phyloP scores from a whole-genome alignment of 768 basidiomycete species.

The Lentinula detonsa region DNA sequence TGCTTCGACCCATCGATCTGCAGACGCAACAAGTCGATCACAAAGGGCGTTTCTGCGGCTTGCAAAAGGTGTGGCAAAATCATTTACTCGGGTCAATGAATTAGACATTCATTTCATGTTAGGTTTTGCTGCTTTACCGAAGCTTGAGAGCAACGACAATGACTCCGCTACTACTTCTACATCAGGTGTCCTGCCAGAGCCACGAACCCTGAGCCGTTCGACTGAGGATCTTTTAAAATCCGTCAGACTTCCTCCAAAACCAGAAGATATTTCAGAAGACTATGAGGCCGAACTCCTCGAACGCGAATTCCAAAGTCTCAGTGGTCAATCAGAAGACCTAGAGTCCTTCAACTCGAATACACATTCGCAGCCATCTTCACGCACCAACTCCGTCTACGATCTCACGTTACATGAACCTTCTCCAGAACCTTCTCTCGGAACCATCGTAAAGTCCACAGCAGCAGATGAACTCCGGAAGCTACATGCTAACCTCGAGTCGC shows the following conservation, averaged over 20 bases:
- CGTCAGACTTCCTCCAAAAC: conserved; percentile 48
- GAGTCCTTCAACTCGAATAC: neutral
- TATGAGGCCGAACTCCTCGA: conserved; percentile 53
- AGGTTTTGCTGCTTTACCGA: conserved; percentile 77
- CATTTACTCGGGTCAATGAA: neutral
- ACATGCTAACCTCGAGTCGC: conserved; percentile 70
- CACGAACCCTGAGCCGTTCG: conserved; percentile 24
- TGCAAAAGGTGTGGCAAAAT: conserved; percentile 55
- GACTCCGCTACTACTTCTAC: neutral
- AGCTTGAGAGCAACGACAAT: conserved; percentile 31
- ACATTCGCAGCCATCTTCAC: neutral
- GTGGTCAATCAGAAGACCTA: conserved; percentile 6
- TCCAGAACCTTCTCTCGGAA: conserved; percentile 12
- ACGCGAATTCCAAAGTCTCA: conserved; percentile 35
- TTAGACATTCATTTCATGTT: conserved; percentile 6
- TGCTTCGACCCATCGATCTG: conserved; percentile 53
- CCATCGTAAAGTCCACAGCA: neutral
- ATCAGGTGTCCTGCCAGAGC: neutral
- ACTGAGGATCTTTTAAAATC: conserved; percentile 45
- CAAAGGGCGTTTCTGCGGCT: conserved; percentile 72
- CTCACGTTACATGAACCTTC: conserved; percentile 13
- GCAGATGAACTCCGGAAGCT: conserved; percentile 40
- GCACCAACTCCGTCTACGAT: neutral
- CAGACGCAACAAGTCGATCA: conserved; percentile 61
- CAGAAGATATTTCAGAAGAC: conserved; percentile 55